Percentiles rank a stretch among this genome's conserved stretches.
Conservation (phyloP, 1,284 basidiomycete genomes). For the Apiotrichum laibachii region DNA sequence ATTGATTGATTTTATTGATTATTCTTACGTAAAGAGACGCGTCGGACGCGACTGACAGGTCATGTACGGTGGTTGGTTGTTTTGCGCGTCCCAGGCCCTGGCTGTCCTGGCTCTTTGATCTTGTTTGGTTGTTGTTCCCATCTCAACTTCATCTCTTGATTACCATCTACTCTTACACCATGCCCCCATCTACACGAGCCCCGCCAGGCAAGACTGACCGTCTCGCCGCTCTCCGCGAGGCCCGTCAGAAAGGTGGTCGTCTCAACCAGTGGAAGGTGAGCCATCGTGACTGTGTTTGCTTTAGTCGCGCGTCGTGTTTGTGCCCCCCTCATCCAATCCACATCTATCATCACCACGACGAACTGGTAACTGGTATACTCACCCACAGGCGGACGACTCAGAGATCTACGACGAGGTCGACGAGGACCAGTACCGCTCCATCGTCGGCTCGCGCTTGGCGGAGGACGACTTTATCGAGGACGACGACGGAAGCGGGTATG, state of each 20-base stretch:
- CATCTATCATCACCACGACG: neutral
- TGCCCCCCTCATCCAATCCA: neutral
- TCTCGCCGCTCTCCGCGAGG: constrained; percentile 53
- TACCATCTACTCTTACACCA: neutral
- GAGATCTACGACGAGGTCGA: constrained; percentile 88
- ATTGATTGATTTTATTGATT: neutral
- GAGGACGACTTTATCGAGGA: constrained; percentile 86
- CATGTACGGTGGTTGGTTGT: neutral
- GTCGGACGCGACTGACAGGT: neutral
- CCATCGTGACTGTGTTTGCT: neutral
- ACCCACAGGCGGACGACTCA: constrained; percentile 57
- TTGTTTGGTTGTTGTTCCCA: neutral
- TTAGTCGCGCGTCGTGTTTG: neutral
- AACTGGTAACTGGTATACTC: constrained; percentile 9
- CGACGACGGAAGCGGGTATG: constrained; percentile 87
- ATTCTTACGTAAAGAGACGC: neutral
- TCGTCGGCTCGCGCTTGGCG: constrained; percentile 81
- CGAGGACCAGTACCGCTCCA: constrained; percentile 83
- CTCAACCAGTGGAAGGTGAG: constrained; percentile 54
- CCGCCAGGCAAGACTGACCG: constrained; percentile 27
- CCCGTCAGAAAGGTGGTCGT: constrained; percentile 52
- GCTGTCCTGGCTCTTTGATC: neutral
- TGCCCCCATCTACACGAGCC: neutral
- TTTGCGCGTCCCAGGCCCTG: neutral
- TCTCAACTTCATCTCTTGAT: neutral